Base-by-base conservation (phyloP, 2,329 filamentous ascomycete genomes). In the Podosphaera xanthii region DNA sequence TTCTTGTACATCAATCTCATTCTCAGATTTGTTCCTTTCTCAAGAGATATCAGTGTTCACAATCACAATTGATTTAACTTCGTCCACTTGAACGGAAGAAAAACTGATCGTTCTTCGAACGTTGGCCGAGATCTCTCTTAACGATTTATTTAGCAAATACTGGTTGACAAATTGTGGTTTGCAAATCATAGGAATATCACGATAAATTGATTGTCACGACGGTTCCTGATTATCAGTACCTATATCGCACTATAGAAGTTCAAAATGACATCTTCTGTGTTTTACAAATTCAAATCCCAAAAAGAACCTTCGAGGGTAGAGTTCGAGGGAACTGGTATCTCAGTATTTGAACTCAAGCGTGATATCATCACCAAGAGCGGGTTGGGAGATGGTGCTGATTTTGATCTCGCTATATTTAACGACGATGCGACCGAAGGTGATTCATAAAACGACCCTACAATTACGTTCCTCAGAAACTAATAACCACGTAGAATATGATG, bases 281-380 rank as follows among this genome's bases (percentile, higher is more conserved):
- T 96, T 75, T 98, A 96, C 86, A 95, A 95, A 75, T 98, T 98
- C 83, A 97, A 96, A 75, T 97, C 91, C 66, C 89, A 94, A 71
- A 96, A 89, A 75, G 92, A 97, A 70, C 87, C 89, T 61, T 88
- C 88, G 60, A 83, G 90, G 69, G 89, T 98, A 68, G 87, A 90
- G 69, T 97, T 98, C 72, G 91, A 98, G 73, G 92, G 92, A 70
- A 96, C 91, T 67, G 88, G 88, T 72, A 94, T 97, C 70, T 95
- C 91, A 62, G 92, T 97, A 63, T 98, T 97, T 74, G 94, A 98
- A 71, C 78, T 98, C 70, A 98, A 98, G 76, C 86, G 91, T 75
- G 92, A 97, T 74, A 98, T 98, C 69, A 98, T 98, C 75, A 83
- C 80, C 71, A 87, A 91, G 72, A 94, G 88, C 72, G 88, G 87